Evolutionary conservation across 2,329 filamentous ascomycete species (phyloP), one percentile per base, ranked within the genome.

Genomic region (Alternaria viburni): DNA sequence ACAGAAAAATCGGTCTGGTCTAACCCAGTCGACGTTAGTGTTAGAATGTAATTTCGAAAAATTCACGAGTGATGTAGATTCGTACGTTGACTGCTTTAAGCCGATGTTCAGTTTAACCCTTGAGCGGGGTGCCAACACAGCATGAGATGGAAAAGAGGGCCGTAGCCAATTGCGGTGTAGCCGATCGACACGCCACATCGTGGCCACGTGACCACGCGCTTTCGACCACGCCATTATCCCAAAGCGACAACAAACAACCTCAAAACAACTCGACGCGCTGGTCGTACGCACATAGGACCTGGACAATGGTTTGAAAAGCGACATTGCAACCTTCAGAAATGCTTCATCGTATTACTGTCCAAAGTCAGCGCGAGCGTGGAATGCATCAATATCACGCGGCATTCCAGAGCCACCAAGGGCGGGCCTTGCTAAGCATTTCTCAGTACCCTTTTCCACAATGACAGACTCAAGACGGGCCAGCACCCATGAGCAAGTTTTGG

Each of bases 391-490:
- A 10, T 10, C 36, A 17, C n/a, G n/a, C 36, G 5, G 15, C 36
- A 17, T 41, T 41, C 36, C 15, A 41, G 5, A 17, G n/a, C 36
- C 1, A 41, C n/a, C 36, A 17, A 41, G 36, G 36, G 36, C 36
- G 36, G n/a, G n/a, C 36, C 36, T 41, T 41, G n/a, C 36, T 41
- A 3, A 17, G n/a, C 36, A 41, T 0, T 41, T 11, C 0, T 41
- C 36, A 41, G 3, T 17, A 17, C 15, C 32, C 8, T 41, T n/a
- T n/a, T 5, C 8, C 15, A n/a, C n/a, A 0, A 5, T 4, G 8
- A 41, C 36, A 41, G 4, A 41, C 2, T 1, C 6, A 17, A 11
- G 0, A 17, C n/a, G 3, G 0, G 36, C 8, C 8, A 2, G 8
- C 36, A 17, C 2, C 36, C 36, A 41, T 41, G n/a, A 41, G 36